These are phyloP conservation scores for Stachybotrys chartarum DNA, from an alignment of 2,329 filamentous ascomycete genomes.

Conservation along the genomic window DNA sequence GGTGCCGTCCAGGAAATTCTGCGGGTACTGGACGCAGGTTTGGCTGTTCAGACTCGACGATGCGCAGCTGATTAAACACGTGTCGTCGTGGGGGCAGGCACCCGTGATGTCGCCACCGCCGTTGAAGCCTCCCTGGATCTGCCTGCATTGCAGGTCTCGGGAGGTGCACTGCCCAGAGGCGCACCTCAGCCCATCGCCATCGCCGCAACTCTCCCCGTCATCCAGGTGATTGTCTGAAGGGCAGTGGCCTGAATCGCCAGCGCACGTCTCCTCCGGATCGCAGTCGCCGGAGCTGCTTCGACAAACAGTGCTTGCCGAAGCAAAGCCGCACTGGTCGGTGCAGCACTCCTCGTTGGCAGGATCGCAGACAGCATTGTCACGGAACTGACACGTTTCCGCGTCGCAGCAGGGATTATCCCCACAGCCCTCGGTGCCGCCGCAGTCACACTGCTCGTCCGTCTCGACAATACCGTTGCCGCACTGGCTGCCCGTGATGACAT, in stretches of 20 bases:
- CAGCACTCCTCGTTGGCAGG: conserved; percentile 79
- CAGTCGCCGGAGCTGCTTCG: conserved; percentile 72
- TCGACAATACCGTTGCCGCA: conserved; percentile 98
- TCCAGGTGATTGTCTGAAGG: conserved; percentile 62
- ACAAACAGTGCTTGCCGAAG: conserved; percentile 64
- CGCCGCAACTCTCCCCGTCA: conserved; percentile 67
- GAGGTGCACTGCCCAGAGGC: conserved; percentile 93
- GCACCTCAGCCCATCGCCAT: conserved; percentile 63
- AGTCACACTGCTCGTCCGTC: conserved; percentile 90
- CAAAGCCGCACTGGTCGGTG: conserved; percentile 58
- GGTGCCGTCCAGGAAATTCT: conserved; percentile 93
- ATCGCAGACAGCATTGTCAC: conserved; percentile 67
- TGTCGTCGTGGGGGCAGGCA: conserved; percentile 55
- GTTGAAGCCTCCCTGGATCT: conserved; percentile 67
- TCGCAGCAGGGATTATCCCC: conserved; percentile 76
- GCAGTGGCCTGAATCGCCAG: conserved; percentile 64
- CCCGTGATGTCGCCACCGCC: conserved; percentile 73
- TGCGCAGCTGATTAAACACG: conserved; percentile 71
- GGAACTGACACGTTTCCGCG: conserved; percentile 79
- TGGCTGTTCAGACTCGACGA: conserved; percentile 59
- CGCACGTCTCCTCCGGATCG: conserved; percentile 79
- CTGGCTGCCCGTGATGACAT: conserved; percentile 72
- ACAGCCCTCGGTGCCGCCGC: conserved; percentile 70
- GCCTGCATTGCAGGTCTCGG: conserved; percentile 81
- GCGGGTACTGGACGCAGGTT: conserved; percentile 68